Evolutionary conservation across 768 basidiomycete species (phyloP).

Genomic region (Lactifluus rugatus): DNA sequence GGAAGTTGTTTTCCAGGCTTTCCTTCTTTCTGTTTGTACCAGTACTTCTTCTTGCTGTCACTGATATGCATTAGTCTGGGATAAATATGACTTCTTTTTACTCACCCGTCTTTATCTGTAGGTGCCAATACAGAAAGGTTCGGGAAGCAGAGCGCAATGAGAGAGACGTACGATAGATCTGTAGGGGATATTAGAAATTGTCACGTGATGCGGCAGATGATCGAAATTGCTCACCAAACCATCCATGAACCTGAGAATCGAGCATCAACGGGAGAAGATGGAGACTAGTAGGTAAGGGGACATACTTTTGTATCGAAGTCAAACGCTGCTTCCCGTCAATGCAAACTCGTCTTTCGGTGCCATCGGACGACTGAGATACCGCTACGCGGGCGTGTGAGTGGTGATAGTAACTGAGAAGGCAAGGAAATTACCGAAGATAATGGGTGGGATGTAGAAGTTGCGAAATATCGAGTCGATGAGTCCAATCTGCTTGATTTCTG

Average conservation of each 20-base stretch:
- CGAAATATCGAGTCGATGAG: slow-evolving; percentile 57
- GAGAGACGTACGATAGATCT: slow-evolving; percentile 11
- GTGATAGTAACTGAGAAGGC: background rate
- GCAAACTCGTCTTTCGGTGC: slow-evolving; percentile 39
- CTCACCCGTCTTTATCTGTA: slow-evolving; percentile 36
- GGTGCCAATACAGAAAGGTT: background rate
- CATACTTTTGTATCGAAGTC: slow-evolving; percentile 52
- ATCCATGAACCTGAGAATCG: slow-evolving; percentile 39
- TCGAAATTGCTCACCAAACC: slow-evolving; percentile 37
- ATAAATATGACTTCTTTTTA: too few species aligned
- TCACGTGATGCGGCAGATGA: too few species aligned
- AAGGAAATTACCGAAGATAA: slow-evolving; percentile 46
- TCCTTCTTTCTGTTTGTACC: slow-evolving; percentile 25
- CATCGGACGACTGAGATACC: slow-evolving; percentile 31
- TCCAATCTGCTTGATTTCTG: slow-evolving; percentile 45
- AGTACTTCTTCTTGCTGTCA: slow-evolving; percentile 26
- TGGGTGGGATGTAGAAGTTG: slow-evolving; percentile 57
- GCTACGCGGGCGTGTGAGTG: slow-evolving; percentile 26
- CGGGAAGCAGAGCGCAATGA: background rate
- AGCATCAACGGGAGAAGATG: background rate
- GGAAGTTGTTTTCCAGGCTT: slow-evolving; percentile 27
- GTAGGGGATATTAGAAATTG: background rate
- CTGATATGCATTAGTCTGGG: background rate
- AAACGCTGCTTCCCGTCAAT: slow-evolving; percentile 70
- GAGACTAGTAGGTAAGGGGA: background rate